A percentile compares a stretch with the other conserved stretches of the same genome.
phyloP scores from a whole-genome alignment of 2,329 filamentous ascomycete genomes.

The Dactylonectria macrodidyma region DNA sequence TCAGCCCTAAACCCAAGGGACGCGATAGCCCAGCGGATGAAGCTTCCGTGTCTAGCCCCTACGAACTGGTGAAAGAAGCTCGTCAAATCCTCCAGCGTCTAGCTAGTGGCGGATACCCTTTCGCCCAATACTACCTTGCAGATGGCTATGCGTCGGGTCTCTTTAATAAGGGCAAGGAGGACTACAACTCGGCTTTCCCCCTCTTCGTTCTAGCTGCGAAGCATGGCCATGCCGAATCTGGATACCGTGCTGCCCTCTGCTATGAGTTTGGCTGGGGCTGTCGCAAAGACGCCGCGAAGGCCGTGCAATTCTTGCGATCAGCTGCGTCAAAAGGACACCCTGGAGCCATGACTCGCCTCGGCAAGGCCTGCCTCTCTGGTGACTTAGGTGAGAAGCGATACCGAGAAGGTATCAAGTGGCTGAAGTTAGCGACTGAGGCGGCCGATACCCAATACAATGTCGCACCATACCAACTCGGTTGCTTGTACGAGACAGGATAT shows the following conservation, averaged over 20 bases:
- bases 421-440: slow-evolving; percentile 92
- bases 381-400: slow-evolving; percentile 92
- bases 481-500: slow-evolving; percentile 92
- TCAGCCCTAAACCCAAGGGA: slow-evolving; percentile 64
- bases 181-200: slow-evolving; percentile 92
- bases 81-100: slow-evolving; percentile 90
- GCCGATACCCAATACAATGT: slow-evolving; percentile 94
- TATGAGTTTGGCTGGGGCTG: slow-evolving; percentile 99
- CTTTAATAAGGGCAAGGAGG: slow-evolving; percentile 94
- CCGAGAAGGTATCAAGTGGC: slow-evolving; percentile 94
- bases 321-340: slow-evolving; percentile 95
- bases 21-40: slow-evolving; percentile 64
- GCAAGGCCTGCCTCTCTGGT: slow-evolving; percentile 89
- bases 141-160: slow-evolving; percentile 95
- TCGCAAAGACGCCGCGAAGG: slow-evolving; percentile 89
- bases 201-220: slow-evolving; percentile 95
- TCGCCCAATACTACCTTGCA: slow-evolving; percentile 97
- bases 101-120: slow-evolving; percentile 90
- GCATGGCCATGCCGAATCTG: slow-evolving; percentile 96
- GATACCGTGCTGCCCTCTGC: slow-evolving; percentile 92
- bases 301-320: slow-evolving; percentile 92
- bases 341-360: slow-evolving; percentile 92
- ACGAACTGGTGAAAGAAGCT: slow-evolving; percentile 86
- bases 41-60: slow-evolving; percentile 65
- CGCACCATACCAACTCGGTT: slow-evolving; percentile 90